A percentile compares a stretch with the other conserved stretches of the same genome.
These are phyloP conservation scores for Colletotrichum liriopes DNA, from an alignment of 2,329 filamentous ascomycete genomes.

Conservation along the genomic window DNA sequence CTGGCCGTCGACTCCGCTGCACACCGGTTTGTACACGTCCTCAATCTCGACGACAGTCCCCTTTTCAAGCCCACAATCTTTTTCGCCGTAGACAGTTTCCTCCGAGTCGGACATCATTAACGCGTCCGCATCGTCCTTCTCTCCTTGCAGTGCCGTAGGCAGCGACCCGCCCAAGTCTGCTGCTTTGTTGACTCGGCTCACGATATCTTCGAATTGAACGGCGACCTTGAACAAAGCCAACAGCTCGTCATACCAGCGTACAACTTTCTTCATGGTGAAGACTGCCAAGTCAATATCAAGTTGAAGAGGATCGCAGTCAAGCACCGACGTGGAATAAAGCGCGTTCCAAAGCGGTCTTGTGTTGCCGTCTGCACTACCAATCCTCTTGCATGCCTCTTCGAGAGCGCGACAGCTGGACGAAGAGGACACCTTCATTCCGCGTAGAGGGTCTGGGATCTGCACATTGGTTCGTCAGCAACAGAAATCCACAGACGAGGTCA, in stretches of 20 bases:
- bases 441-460: not conserved
- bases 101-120: not conserved
- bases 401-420: not conserved
- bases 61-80: not conserved
- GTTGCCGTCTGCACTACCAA: not conserved
- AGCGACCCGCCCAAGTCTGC: not conserved
- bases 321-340: not conserved
- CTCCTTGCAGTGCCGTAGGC: not conserved
- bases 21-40: not conserved
- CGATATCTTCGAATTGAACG: not conserved
- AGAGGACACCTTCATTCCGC: not conserved
- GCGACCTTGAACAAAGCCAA: not conserved
- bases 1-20: too few species aligned
- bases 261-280: not conserved
- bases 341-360: not conserved
- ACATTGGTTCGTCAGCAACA: not conserved
- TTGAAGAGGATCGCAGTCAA: not conserved
- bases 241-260: conserved; percentile 1
- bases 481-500: not conserved
- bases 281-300: conserved; percentile 12
- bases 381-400: not conserved
- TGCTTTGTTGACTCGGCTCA: not conserved
- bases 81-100: not conserved
- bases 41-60: not conserved
- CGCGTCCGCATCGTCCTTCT: not conserved